A percentile compares a stretch with the other conserved stretches of the same genome.
These are phyloP conservation scores for Xylaria nigripes DNA, from an alignment of 495 filamentous ascomycete genomes.

Conservation along the genomic window DNA sequence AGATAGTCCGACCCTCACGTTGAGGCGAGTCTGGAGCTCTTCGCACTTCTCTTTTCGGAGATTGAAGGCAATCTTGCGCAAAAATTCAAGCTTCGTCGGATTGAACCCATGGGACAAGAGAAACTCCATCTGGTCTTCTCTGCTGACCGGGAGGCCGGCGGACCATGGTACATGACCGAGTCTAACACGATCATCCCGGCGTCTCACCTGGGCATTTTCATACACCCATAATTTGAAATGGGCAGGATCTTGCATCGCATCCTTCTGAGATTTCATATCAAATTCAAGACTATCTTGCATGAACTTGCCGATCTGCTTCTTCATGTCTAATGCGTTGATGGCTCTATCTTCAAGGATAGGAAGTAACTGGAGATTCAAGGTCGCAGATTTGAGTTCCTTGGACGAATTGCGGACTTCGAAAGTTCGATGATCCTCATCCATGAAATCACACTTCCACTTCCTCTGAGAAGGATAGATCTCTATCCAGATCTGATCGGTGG, in stretches of 20 bases:
- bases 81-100: slow-evolving; percentile 48
- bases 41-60: slow-evolving; percentile 49
- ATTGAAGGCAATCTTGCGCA: slow-evolving; percentile 49
- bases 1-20: slow-evolving; percentile 65
- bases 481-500: slow-evolving; percentile 53
- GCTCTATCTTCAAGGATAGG: slow-evolving; percentile 65
- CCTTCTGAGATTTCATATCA: slow-evolving; percentile 53
- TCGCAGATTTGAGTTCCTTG: slow-evolving; percentile 51
- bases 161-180: slow-evolving; percentile 33
- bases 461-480: slow-evolving; percentile 69
- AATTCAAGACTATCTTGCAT: slow-evolving; percentile 50
- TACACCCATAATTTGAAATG: slow-evolving; percentile 52
- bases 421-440: slow-evolving; percentile 46
- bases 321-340: slow-evolving; percentile 40
- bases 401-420: slow-evolving; percentile 66
- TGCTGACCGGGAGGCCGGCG: slow-evolving; percentile 45
- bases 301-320: slow-evolving; percentile 48
- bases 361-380: slow-evolving; percentile 71
- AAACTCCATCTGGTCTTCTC: slow-evolving; percentile 44
- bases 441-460: slow-evolving; percentile 61
- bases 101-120: slow-evolving; percentile 61
- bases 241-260: slow-evolving; percentile 42
- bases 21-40: slow-evolving; percentile 51
- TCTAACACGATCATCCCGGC: slow-evolving; percentile 26
- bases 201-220: slow-evolving; percentile 27